A percentile compares a stretch with the other conserved stretches of the same genome.
Conservation (phyloP, 2,329 filamentous ascomycete genomes). For the Sodiomyces alkalinus region DNA sequence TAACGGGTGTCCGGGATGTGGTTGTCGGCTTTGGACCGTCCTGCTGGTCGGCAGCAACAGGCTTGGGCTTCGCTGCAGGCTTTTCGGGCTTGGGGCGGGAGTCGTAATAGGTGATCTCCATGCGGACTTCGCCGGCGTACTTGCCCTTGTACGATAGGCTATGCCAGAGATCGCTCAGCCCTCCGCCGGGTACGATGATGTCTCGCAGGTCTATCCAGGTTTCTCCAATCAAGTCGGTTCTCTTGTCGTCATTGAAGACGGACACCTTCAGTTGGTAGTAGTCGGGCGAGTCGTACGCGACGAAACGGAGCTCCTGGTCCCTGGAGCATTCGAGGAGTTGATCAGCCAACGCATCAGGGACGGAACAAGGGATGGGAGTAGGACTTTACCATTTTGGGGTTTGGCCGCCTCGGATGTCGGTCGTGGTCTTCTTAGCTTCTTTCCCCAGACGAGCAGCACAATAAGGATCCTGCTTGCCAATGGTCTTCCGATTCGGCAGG, state of each 20-base stretch:
- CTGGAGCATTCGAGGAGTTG: conserved; percentile 28
- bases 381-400: conserved; percentile 72
- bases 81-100: conserved; percentile 69
- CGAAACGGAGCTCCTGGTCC: conserved; percentile 95
- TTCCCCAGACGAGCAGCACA: conserved; percentile 88
- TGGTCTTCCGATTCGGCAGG: conserved; percentile 87
- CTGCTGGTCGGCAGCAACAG: conserved; percentile 20
- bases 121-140: conserved; percentile 86
- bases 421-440: conserved; percentile 93
- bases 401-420: conserved; percentile 85
- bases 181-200: conserved; percentile 72
- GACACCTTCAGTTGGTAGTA: conserved; percentile 94
- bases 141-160: conserved; percentile 75
- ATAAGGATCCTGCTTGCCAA: conserved; percentile 97
- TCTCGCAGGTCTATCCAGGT: conserved; percentile 72
- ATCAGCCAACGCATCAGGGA: no score
- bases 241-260: conserved; percentile 97
- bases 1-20: conserved; percentile 51
- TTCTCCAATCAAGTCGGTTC: conserved; percentile 91
- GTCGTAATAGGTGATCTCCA: conserved; percentile 96
- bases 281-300: conserved; percentile 88
- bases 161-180: conserved; percentile 92
- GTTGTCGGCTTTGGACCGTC: conserved; percentile 28
- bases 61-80: conserved; percentile 38
- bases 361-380: neutral